Evolutionary conservation across 2,329 filamentous ascomycete species (phyloP).

Genomic region (Davidsoniella eucalypti): DNA sequence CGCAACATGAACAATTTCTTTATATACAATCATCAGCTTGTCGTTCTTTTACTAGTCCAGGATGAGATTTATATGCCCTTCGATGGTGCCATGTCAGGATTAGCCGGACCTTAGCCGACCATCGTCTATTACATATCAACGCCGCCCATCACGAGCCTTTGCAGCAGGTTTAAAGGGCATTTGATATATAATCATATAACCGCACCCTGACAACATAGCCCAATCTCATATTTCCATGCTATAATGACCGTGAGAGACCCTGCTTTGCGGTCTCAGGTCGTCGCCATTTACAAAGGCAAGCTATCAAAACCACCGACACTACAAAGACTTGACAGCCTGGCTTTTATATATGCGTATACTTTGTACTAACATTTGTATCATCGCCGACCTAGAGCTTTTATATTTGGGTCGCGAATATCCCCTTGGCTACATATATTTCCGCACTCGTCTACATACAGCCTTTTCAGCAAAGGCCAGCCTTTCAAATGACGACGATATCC

Average conservation of each 20-base stretch:
- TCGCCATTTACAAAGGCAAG: constrained; percentile 74
- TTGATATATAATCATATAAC: no score
- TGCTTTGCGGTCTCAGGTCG: constrained; percentile 58
- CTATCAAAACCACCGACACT: not conserved
- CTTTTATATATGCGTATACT: not conserved
- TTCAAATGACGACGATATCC: constrained; percentile 58
- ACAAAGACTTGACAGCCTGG: not conserved
- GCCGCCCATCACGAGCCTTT: no score
- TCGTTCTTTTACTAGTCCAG: no score
- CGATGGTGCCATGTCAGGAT: not conserved
- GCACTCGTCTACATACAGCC: constrained; percentile 63
- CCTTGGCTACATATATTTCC: constrained; percentile 65
- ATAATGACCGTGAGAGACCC: constrained; percentile 24
- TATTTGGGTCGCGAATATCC: constrained; percentile 77
- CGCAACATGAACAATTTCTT: no score
- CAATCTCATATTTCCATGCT: no score
- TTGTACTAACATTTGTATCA: not conserved
- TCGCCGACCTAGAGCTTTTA: constrained; percentile 50
- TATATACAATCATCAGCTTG: no score
- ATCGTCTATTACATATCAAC: no score
- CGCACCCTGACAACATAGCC: no score
- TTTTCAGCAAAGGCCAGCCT: constrained; percentile 62
- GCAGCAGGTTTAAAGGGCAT: no score
- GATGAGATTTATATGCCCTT: no score
- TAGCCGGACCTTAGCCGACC: not conserved